Conservation (phyloP, 495 filamentous ascomycete species). For the Lepraria neglecta region DNA sequence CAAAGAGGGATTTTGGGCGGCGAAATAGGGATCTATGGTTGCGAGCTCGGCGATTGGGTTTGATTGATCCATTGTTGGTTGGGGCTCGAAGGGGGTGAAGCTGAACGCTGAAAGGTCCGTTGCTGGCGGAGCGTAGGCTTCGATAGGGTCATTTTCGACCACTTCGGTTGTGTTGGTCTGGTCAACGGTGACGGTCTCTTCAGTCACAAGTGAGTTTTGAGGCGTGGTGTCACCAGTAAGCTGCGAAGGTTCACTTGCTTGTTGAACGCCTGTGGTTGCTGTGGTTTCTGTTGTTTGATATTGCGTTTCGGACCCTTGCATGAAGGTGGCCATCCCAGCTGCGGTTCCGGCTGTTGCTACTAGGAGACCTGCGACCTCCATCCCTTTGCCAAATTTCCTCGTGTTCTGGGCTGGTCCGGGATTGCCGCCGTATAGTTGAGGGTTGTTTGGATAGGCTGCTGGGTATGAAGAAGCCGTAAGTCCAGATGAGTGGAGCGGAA, state of each 20-base stretch:
- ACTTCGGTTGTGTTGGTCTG: neutral
- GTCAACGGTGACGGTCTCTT: neutral
- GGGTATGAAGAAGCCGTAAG: neutral
- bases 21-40: neutral
- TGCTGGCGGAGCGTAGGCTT: neutral
- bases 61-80: neutral
- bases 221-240: neutral
- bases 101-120: constrained; percentile 1
- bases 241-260: neutral
- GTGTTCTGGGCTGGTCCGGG: neutral
- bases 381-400: neutral
- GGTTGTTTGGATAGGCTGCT: neutral
- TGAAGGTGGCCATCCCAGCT: neutral
- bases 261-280: neutral
- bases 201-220: neutral
- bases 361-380: neutral
- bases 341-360: neutral
- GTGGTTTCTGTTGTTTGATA: neutral
- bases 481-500: neutral
- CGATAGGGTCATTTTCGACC: neutral
- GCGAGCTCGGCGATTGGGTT: neutral
- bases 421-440: neutral
- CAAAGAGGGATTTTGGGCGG: neutral
- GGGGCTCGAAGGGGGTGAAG: neutral
- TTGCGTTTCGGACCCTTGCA: neutral